These are phyloP conservation scores for Stenogyne calaminthoides DNA, from an alignment of 305 asterid genomes.

Conservation along the genomic window DNA sequence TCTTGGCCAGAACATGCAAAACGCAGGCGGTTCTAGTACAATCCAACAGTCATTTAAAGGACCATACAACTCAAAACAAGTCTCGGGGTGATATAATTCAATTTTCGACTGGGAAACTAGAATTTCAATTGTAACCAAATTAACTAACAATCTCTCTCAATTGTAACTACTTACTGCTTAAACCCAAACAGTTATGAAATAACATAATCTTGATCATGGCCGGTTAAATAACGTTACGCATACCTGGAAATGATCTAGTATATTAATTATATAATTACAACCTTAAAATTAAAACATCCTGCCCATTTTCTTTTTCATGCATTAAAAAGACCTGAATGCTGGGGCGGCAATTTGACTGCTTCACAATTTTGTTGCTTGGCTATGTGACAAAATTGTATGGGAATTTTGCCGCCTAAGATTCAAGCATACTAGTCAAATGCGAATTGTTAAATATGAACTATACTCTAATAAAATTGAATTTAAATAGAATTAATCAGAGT, in stretches of 20 bases:
- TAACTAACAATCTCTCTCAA: no score
- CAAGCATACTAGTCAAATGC: conserved; percentile 21
- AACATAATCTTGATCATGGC: not conserved
- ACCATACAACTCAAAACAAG: no score
- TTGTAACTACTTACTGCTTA: no score
- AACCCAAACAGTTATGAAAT: no score
- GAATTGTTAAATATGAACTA: not conserved
- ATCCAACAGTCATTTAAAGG: no score
- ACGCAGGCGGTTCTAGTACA: no score
- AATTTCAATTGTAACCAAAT: no score
- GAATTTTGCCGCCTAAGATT: conserved; percentile 29
- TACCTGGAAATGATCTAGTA: not conserved
- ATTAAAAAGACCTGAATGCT: not conserved
- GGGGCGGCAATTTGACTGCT: conserved; percentile 37
- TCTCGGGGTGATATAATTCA: no score
- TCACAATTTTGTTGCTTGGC: not conserved
- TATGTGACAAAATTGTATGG: not conserved
- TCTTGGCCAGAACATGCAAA: no score
- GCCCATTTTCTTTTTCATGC: not conserved
- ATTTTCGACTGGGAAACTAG: no score
- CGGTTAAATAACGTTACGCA: not conserved
- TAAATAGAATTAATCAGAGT: not conserved
- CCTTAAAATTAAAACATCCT: conserved; percentile 4
- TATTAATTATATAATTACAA: not conserved
- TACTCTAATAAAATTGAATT: not conserved